phyloP scores from a whole-genome alignment of 2,329 filamentous ascomycete species.

The Didymosphaeria variabile region DNA sequence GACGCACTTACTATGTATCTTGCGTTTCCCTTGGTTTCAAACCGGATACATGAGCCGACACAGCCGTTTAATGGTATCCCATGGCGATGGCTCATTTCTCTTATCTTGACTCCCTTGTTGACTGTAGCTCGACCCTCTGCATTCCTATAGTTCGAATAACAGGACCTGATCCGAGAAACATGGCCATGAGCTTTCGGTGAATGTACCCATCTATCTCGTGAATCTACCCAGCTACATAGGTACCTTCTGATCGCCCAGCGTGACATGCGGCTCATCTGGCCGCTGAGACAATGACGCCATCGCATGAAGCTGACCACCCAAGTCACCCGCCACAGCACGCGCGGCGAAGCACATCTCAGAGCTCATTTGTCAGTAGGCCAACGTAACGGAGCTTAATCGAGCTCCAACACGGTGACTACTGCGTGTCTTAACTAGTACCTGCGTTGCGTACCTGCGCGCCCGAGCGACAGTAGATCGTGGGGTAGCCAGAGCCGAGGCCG shows the following conservation, averaged over 20 bases:
- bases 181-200: neutral
- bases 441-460: neutral
- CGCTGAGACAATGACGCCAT: conserved; percentile 47
- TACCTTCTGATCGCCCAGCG: conserved; percentile 26
- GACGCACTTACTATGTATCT: neutral
- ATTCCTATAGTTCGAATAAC: conserved; percentile 31
- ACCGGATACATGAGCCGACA: neutral
- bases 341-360: neutral
- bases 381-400: neutral
- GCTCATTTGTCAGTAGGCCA: neutral
- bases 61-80: conserved; percentile 8
- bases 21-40: neutral
- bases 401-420: neutral
- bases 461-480: conserved; percentile 2
- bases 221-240: conserved; percentile 10
- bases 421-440: neutral
- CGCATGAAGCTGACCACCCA: conserved; percentile 26
- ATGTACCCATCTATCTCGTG: conserved; percentile 18
- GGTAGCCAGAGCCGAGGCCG: conserved; percentile 3
- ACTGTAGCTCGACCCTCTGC: conserved; percentile 32
- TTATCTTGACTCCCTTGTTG: conserved; percentile 26
- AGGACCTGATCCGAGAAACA: conserved; percentile 22
- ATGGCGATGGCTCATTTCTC: conserved; percentile 10
- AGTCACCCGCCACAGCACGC: conserved; percentile 17
- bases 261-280: conserved; percentile 44